These are phyloP conservation scores for Melocanna baccifera DNA, from an alignment of 176 grass and related monocot genomes.

Conservation along the genomic window DNA sequence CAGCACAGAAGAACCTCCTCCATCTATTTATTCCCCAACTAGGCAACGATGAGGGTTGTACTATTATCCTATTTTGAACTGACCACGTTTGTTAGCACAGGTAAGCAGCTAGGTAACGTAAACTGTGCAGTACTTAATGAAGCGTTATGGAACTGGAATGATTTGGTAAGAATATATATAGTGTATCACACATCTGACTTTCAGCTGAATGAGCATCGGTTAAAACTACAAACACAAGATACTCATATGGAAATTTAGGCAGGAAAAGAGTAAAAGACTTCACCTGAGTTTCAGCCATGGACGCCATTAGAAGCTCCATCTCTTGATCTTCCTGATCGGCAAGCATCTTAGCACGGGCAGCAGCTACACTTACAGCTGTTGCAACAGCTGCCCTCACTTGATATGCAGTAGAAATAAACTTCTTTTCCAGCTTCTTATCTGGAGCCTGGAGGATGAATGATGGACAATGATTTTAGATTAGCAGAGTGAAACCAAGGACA, in stretches of 20 bases:
- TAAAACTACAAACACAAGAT: neutral
- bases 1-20: neutral
- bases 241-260: neutral
- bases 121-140: neutral
- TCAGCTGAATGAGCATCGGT: neutral
- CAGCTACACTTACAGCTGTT: slow-evolving; percentile 76
- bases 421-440: slow-evolving; percentile 43
- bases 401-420: slow-evolving; percentile 52
- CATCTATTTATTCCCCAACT: too few species aligned
- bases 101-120: neutral
- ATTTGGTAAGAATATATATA: neutral
- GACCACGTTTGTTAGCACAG: neutral
- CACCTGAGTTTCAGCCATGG: slow-evolving; percentile 96
- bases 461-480: slow-evolving; percentile 12
- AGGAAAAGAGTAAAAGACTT: neutral
- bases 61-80: neutral
- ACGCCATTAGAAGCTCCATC: slow-evolving; percentile 91
- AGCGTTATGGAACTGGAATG: neutral
- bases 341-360: slow-evolving; percentile 87
- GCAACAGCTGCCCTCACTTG: slow-evolving; percentile 75
- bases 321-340: slow-evolving; percentile 90
- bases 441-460: slow-evolving; percentile 13
- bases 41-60: neutral
- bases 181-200: neutral
- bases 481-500: neutral